A percentile compares a stretch with the other conserved stretches of the same genome.
phyloP scores from a whole-genome alignment of 2,329 filamentous ascomycete genomes.

The Scleromitrula shiraiana region DNA sequence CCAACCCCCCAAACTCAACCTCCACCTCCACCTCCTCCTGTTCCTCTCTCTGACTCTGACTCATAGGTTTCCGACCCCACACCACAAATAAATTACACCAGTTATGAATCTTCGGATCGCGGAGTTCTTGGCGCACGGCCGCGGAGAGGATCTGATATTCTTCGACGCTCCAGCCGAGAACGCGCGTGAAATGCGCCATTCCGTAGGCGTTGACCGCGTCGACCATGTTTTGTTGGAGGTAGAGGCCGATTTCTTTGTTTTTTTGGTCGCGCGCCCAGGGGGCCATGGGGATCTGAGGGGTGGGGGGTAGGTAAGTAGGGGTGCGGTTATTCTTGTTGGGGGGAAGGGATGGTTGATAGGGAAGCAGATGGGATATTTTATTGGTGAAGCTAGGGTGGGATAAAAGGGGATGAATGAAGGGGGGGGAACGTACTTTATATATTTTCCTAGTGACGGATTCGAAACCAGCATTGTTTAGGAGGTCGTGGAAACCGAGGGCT shows the following conservation, averaged over 20 bases:
- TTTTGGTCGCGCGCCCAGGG: conserved; percentile 35
- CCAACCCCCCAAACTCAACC: neutral
- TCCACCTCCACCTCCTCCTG: neutral
- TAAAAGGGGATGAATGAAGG: neutral
- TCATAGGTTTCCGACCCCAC: neutral
- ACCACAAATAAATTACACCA: conserved; percentile 3
- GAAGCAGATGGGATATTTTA: too few species aligned
- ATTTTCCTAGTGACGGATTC: conserved; percentile 12
- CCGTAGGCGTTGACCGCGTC: conserved; percentile 13
- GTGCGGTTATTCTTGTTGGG: too few species aligned
- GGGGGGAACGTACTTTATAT: neutral
- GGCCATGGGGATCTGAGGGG: conserved; percentile 11
- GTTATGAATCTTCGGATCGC: neutral
- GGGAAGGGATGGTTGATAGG: too few species aligned
- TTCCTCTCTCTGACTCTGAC: neutral
- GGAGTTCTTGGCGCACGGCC: conserved; percentile 3
- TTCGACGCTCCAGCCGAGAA: conserved; percentile 22
- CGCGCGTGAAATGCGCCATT: conserved; percentile 20
- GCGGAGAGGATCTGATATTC: conserved; percentile 7
- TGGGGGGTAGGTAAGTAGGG: neutral
- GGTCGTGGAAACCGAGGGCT: conserved; percentile 16
- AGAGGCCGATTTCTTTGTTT: conserved; percentile 26
- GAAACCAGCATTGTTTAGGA: conserved; percentile 34
- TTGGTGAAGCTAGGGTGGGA: too few species aligned
- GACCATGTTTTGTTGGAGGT: conserved; percentile 20